Evolutionary conservation across 2,329 filamentous ascomycete genomes (phyloP).

Genomic region (Calonectria pteridis): DNA sequence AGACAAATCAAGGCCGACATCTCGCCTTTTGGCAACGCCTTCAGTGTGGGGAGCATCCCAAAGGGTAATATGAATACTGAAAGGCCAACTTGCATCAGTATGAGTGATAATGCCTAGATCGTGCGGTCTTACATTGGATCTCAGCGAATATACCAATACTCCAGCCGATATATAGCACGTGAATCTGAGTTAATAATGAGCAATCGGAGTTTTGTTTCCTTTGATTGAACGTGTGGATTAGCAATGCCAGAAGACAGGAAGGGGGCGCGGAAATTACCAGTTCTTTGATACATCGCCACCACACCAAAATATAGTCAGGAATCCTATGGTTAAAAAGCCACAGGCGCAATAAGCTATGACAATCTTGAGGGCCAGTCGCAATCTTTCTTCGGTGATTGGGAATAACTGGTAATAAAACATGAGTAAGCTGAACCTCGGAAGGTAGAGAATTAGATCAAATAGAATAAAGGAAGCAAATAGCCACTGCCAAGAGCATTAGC

Average conservation of each 20-base stretch:
- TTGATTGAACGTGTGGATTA: not conserved
- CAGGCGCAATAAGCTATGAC: not conserved
- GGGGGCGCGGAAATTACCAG: not conserved
- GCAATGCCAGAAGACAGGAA: not conserved
- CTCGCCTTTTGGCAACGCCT: not conserved
- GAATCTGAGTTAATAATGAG: not conserved
- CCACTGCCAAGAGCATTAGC: not conserved
- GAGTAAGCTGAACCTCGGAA: not conserved
- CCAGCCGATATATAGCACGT: not conserved
- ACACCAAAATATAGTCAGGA: not conserved
- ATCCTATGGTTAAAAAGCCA: not conserved
- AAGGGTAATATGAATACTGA: not conserved
- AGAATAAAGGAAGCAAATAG: not conserved
- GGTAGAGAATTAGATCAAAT: not conserved
- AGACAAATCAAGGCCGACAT: not conserved
- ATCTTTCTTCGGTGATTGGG: not conserved
- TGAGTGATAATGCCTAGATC: too few species aligned
- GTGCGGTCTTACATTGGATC: not conserved
- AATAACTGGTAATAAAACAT: not conserved
- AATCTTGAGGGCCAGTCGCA: not conserved
- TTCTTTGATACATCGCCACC: not conserved
- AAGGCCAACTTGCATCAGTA: not conserved
- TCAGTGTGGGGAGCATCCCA: conserved; percentile 1
- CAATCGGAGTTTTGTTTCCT: not conserved
- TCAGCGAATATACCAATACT: not conserved